phyloP scores from a whole-genome alignment of 768 basidiomycete species.

The Boletellus sp. region DNA sequence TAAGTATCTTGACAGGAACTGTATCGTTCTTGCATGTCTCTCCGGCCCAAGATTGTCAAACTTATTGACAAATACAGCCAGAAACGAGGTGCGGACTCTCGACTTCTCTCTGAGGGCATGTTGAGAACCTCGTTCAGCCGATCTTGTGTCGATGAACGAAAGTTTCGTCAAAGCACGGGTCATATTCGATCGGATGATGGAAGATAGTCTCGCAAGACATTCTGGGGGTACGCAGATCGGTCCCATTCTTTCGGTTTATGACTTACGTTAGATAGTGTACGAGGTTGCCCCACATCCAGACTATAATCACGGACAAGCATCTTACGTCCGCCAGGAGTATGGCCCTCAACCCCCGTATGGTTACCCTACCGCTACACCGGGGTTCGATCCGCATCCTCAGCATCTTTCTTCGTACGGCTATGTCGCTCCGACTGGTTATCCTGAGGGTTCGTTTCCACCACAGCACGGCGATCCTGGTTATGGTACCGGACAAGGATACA shows the following conservation, averaged over 20 bases:
- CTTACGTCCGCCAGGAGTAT: conserved; percentile 32
- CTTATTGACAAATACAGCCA: conserved; percentile 96
- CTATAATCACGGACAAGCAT: conserved; percentile 24
- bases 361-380: conserved; percentile 35
- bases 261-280: conserved; percentile 43
- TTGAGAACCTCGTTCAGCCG: conserved; percentile 49
- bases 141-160: conserved; percentile 92
- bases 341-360: conserved; percentile 43
- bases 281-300: conserved; percentile 36
- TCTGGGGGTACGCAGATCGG: conserved; percentile 46
- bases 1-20: conserved; percentile 56
- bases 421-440: conserved; percentile 19
- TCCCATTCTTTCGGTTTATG: not conserved
- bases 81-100: conserved; percentile 57
- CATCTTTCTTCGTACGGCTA: conserved; percentile 29
- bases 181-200: conserved; percentile 93
- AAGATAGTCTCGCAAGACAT: conserved; percentile 78
- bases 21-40: conserved; percentile 83
- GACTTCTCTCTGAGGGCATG: not conserved
- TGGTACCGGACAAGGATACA: conserved; percentile 21
- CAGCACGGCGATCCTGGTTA: conserved; percentile 25
- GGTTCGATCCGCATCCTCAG: conserved; percentile 45
- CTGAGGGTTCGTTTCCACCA: conserved; percentile 26
- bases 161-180: conserved; percentile 84
- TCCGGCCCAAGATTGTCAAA: conserved; percentile 93